Conservation (phyloP, 768 basidiomycete genomes). For the Coprinopsis marcescibilis region DNA sequence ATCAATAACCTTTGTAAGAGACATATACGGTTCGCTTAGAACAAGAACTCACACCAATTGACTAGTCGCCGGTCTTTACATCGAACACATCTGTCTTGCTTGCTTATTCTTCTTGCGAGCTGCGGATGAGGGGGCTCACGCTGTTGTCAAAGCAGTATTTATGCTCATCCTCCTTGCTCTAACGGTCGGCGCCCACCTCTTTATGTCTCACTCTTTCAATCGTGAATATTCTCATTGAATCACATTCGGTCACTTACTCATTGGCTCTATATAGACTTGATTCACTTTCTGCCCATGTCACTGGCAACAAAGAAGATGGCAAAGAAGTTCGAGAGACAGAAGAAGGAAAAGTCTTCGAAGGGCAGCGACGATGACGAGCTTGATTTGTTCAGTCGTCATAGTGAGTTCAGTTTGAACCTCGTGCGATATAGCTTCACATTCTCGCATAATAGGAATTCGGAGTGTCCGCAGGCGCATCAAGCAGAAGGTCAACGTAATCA, state of each 20-base stretch:
- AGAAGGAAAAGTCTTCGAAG: constrained; percentile 18
- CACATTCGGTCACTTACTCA: background rate
- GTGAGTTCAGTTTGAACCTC: constrained; percentile 19
- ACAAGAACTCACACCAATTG: constrained; percentile 13
- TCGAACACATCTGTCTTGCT: constrained; percentile 59
- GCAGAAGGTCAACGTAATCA: constrained; percentile 26
- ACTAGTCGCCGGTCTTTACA: constrained; percentile 62
- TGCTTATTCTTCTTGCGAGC: constrained; percentile 64
- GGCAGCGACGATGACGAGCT: constrained; percentile 21
- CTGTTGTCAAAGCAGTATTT: constrained; percentile 39
- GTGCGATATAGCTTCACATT: background rate
- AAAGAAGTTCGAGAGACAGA: constrained; percentile 32
- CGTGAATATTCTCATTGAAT: constrained; percentile 26
- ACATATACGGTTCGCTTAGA: constrained; percentile 8
- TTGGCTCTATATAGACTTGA: constrained; percentile 33
- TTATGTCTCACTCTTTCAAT: constrained; percentile 32
- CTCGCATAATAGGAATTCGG: constrained; percentile 22
- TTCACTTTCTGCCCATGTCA: constrained; percentile 53
- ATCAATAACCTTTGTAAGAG: constrained; percentile 44
- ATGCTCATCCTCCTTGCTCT: constrained; percentile 56
- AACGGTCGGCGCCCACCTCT: constrained; percentile 40
- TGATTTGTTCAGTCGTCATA: constrained; percentile 31
- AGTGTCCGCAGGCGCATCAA: constrained; percentile 31
- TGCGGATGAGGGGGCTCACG: constrained; percentile 26
- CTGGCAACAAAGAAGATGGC: constrained; percentile 54